Evolutionary conservation across 108 stramenopile species (phyloP).

Genomic region (Fistulifera pelliculosa): DNA sequence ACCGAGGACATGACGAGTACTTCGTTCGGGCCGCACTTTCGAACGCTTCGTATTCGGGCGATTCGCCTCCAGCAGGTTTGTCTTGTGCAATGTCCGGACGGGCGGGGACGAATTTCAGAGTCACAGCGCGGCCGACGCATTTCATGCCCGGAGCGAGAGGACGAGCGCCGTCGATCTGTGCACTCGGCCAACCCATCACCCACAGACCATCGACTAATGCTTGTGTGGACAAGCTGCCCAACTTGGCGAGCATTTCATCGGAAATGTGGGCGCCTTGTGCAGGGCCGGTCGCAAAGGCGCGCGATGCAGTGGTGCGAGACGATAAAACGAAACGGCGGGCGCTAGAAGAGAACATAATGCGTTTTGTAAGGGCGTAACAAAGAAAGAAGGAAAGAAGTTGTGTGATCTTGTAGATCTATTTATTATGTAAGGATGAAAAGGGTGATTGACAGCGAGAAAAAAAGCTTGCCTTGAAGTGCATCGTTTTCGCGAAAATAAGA

Average conservation of each 20-base stretch:
- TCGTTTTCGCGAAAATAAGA: no score
- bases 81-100: conserved; percentile 80
- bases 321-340: no score
- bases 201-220: conserved; percentile 85
- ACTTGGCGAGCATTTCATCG: conserved; percentile 68
- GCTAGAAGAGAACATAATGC: no score
- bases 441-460: no score
- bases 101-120: conserved; percentile 80
- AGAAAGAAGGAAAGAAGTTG: no score
- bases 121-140: conserved; percentile 81
- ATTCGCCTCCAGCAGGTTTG: conserved; percentile 76
- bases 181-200: conserved; percentile 88
- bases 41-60: conserved; percentile 88
- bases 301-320: background rate
- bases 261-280: conserved; percentile 58
- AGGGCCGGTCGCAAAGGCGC: conserved; percentile 69
- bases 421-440: no score
- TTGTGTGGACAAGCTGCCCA: conserved; percentile 74
- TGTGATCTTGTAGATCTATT: no score
- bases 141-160: conserved; percentile 60
- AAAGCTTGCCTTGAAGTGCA: no score
- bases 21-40: conserved; percentile 89
- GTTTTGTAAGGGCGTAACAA: no score
- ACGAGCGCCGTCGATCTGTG: conserved; percentile 78
- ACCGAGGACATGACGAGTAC: conserved; percentile 77